Base-by-base conservation (phyloP, 2,329 filamentous ascomycete genomes). In the Colletotrichum ledebouriae region DNA sequence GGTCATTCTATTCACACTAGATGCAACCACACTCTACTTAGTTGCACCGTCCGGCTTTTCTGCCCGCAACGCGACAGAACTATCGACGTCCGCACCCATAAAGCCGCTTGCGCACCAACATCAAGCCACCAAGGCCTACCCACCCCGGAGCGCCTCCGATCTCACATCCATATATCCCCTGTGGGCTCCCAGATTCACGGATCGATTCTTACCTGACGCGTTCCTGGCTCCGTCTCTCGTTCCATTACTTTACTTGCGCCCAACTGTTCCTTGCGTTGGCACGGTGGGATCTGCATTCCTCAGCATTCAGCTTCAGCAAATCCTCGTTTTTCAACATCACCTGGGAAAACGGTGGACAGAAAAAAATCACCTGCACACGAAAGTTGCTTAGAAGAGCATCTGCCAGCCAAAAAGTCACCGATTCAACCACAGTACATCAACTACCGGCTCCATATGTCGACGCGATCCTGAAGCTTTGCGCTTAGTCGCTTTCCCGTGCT, bases 271-370 rank as follows among this genome's bases (percentile, higher is more conserved):
- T 68, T 50, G 66, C 57, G 41, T 60, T 42, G 60, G 44, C 61
- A 58, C 63, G 44, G 71, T 73, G 71, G 72, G 70, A 67, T 74
- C 73, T 74, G 72, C 15, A 73, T 76, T 75, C 70, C 73, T 75
- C 50, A 20, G 34, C 25, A 25, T 25, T 56, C 34, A 50, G 33
- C 44, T 42, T 29, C 33, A 39, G 17, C 57, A 10, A 25, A 37
- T 13, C 13, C 47, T 52, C 15, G n/a, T 67, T 62, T 62, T 57
- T 59, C 59, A 17, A 50, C 37, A n/a, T 50, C 53, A 42, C 22
- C 50, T 10, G 9, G 13, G 53, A 29, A 65, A 20, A 34, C 15
- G 13, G 10, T 39, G 15, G 11, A 58, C 44, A 42, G 55, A 34
- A n/a, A 9, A 1, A 25, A 17, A 22, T 12, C 37, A 25, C 17